Conservation (phyloP, 805 yeast genomes). For the Brettanomyces nanus region DNA sequence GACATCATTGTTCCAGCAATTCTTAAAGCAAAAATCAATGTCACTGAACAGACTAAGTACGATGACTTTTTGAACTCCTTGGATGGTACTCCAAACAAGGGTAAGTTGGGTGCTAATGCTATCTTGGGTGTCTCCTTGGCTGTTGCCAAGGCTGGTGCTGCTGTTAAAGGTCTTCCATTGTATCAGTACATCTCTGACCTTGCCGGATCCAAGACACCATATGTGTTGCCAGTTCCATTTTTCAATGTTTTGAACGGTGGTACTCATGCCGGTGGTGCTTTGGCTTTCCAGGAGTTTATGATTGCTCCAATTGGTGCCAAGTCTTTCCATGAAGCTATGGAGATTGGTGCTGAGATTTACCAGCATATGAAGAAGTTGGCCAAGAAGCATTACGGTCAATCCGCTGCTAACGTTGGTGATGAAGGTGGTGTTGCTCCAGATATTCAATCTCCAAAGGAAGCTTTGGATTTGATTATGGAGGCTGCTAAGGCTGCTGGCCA, state of each 20-base stretch:
- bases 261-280: conserved; percentile 99
- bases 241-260: conserved; percentile 99
- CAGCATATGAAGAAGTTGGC: conserved; percentile 90
- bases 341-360: conserved; percentile 97
- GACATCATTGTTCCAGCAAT: conserved; percentile 91
- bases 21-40: conserved; percentile 70
- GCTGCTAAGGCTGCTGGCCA: conserved; percentile 94
- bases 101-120: conserved; percentile 98
- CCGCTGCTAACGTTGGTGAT: conserved; percentile 99
- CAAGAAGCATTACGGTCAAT: conserved; percentile 92
- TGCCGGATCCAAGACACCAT: conserved; percentile 71
- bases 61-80: conserved; percentile 80
- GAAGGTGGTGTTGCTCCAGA: conserved; percentile 99
- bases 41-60: conserved; percentile 76
- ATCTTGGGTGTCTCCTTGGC: conserved; percentile 97
- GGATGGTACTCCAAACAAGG: conserved; percentile 97
- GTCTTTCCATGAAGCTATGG: conserved; percentile 88
- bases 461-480: conserved; percentile 83
- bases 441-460: conserved; percentile 91
- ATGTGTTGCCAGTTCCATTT: conserved; percentile 97
- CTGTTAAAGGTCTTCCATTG: conserved; percentile 87
- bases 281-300: conserved; percentile 99
- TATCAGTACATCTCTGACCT: conserved; percentile 85
- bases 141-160: conserved; percentile 97
- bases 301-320: conserved; percentile 92